phyloP scores from a whole-genome alignment of 2,329 filamentous ascomycete genomes.

The Aspergillus quadrilineatus region DNA sequence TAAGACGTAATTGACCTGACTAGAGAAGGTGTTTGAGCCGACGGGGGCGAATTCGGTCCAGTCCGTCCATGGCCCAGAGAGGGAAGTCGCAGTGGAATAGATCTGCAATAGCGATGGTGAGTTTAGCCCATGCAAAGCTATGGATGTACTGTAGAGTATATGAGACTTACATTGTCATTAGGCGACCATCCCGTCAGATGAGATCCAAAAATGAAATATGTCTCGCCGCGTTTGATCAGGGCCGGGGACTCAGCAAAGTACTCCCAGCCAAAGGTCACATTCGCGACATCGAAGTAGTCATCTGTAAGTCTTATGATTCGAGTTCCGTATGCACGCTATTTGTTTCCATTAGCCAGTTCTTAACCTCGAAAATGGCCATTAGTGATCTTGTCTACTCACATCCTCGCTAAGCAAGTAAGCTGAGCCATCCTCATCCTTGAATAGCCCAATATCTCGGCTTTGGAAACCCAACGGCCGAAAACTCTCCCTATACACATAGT shows the following conservation, averaged over 20 bases:
- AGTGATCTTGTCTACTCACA: constrained; percentile 33
- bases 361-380: not conserved
- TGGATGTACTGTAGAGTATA: no score
- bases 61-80: constrained; percentile 59
- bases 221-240: constrained; percentile 58
- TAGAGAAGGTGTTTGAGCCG: constrained; percentile 59
- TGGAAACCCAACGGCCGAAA: constrained; percentile 50
- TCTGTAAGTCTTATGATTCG: constrained; percentile 35
- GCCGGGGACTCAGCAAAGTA: constrained; percentile 58
- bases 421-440: constrained; percentile 56
- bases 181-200: constrained; percentile 41
- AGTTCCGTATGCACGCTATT: constrained; percentile 16
- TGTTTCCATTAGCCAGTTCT: not conserved
- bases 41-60: constrained; percentile 58
- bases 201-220: constrained; percentile 66
- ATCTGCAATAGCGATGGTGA: not conserved
- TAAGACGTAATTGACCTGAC: constrained; percentile 62
- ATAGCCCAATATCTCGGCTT: constrained; percentile 61
- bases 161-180: not conserved
- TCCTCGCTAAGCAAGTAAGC: constrained; percentile 65
- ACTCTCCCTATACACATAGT: constrained; percentile 50
- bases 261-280: constrained; percentile 54
- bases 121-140: not conserved
- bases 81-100: constrained; percentile 58
- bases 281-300: constrained; percentile 57